Conservation (phyloP, 2,329 filamentous ascomycete species). For the Neonectria neomacrospora region DNA sequence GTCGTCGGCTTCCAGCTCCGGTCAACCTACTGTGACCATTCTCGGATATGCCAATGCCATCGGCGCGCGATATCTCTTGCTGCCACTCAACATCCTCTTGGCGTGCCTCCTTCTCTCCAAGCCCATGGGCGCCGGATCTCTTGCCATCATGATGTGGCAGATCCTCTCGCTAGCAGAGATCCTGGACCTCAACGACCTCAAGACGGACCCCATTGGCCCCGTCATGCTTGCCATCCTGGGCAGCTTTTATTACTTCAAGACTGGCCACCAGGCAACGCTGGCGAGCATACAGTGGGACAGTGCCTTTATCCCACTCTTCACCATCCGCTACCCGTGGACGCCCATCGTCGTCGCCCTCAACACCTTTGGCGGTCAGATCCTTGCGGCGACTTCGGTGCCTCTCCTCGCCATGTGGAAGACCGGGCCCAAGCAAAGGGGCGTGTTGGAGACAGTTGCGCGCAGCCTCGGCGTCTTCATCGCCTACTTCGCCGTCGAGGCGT, state of each 20-base stretch:
- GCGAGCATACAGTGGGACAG: slow-evolving; percentile 95
- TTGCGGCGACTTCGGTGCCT: slow-evolving; percentile 83
- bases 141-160: slow-evolving; percentile 87
- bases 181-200: slow-evolving; percentile 68
- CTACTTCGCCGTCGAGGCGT: slow-evolving; percentile 83
- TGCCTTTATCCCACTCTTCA: slow-evolving; percentile 88
- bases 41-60: slow-evolving; percentile 94
- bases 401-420: slow-evolving; percentile 91
- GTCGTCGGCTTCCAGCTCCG: slow-evolving; percentile 56
- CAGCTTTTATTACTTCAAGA: slow-evolving; percentile 97
- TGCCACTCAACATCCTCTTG: slow-evolving; percentile 81
- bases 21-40: slow-evolving; percentile 74
- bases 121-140: slow-evolving; percentile 89
- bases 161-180: slow-evolving; percentile 81
- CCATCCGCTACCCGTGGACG: slow-evolving; percentile 88
- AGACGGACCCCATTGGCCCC: slow-evolving; percentile 81
- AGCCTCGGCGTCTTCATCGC: slow-evolving; percentile 79
- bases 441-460: slow-evolving; percentile 77
- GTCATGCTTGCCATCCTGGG: slow-evolving; percentile 88
- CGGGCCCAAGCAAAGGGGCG: slow-evolving; percentile 74
- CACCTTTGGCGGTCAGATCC: slow-evolving; percentile 88
- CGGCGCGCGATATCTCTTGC: slow-evolving; percentile 87
- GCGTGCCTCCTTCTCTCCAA: slow-evolving; percentile 86
- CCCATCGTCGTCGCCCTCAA: slow-evolving; percentile 86
- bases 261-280: slow-evolving; percentile 91